A percentile compares a stretch with the other conserved stretches of the same genome.
phyloP scores from a whole-genome alignment of 352 stramenopile genomes.

The Thraustotheca clavata region DNA sequence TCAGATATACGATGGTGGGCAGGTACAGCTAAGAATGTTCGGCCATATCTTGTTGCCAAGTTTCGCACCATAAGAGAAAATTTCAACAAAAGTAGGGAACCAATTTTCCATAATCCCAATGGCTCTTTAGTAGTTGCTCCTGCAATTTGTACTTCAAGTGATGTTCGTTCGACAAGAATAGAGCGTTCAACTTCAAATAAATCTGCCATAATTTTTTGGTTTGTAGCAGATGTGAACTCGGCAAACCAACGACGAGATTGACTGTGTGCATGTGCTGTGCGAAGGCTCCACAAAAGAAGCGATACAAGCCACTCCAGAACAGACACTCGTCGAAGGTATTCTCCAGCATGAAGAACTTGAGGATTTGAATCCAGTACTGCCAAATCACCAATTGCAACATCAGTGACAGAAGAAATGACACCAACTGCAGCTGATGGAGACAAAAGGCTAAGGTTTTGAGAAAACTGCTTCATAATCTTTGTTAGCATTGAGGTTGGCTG shows the following conservation, averaged over 20 bases:
- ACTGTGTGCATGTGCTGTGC: constrained; percentile 56
- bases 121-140: not conserved
- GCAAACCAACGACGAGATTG: constrained; percentile 72
- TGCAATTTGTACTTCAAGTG: constrained; percentile 27
- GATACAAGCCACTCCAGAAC: constrained; percentile 74
- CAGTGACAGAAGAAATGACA: constrained; percentile 46
- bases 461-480: constrained; percentile 54
- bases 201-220: constrained; percentile 44
- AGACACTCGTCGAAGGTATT: constrained; percentile 59
- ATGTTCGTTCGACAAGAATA: constrained; percentile 66
- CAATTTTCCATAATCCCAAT: constrained; percentile 64
- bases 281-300: constrained; percentile 67
- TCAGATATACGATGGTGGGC: constrained; percentile 60
- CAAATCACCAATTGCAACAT: constrained; percentile 38
- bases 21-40: constrained; percentile 51
- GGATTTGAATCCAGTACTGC: not conserved
- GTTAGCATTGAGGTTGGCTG: constrained; percentile 78
- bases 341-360: constrained; percentile 39
- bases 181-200: constrained; percentile 63
- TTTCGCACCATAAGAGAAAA: constrained; percentile 65
- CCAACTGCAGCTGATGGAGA: constrained; percentile 44
- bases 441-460: constrained; percentile 40
- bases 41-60: constrained; percentile 52
- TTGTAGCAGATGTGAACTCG: constrained; percentile 51
- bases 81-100: constrained; percentile 63